Base-by-base conservation (phyloP, 306 rosid genomes). In the Casuarina glauca region DNA sequence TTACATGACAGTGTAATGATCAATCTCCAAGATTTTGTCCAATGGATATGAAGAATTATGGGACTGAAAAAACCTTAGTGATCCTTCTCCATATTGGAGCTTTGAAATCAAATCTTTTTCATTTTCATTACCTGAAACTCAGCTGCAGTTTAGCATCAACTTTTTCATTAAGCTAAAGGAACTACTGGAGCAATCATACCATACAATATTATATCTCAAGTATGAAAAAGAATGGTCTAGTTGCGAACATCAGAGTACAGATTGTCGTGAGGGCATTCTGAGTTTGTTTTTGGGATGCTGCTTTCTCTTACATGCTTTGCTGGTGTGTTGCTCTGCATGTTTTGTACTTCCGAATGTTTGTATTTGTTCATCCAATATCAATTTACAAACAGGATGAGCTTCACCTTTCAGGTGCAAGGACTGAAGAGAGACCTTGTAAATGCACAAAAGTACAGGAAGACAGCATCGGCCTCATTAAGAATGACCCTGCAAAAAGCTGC, bases 401-500 rank as follows among this genome's bases (percentile, higher is more conserved):
- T 80, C 77, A 77, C 81, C 54, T 74, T 85, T 66, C 97, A 95
- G 99, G 90, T 95, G 72, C 97, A 91, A 89, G 94, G 94, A 78
- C 86, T 96, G 75, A 93, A 87, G 83, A 87, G 84, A 84, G 99
- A 96, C 75, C 94, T 96, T 82, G 74, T 84, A 55, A 87, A 74
- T 82, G 97, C 96, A 69, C 90, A 93, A 87, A 90, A 91, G 73
- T 84, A 89, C 69, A 88, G 96, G 89, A 96, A 93, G 82, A 86
- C 79, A 15, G 97, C 99, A 72, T 93, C 95, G 74, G 87, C 86
- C n/a, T 90, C 96, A 35, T 85, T 96, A 80, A 90, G 98, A 82
- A 79, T 42, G 89, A 93, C 98, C 85, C 82, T 96, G 76, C 96
- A 93, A 75, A 90, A 90, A 77, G 98, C 99, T 76, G 99, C 96